Percentiles rank a stretch among this genome's conserved stretches.
Conservation (phyloP, 768 basidiomycete species). For the Podaxis sp. region DNA sequence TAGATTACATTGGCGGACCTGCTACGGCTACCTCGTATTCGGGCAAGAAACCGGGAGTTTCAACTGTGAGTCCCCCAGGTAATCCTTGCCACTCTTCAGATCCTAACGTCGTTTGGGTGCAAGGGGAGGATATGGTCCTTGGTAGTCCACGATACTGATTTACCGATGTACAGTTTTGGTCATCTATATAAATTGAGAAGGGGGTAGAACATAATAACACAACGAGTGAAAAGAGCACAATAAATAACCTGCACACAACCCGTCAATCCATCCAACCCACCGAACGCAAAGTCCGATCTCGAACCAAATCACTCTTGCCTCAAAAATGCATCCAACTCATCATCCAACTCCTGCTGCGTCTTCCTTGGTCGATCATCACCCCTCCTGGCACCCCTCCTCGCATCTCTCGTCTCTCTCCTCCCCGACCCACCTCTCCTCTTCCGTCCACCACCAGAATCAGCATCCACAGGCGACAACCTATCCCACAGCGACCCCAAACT, state of each 20-base stretch:
- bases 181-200: neutral
- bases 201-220: neutral
- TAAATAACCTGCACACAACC: neutral
- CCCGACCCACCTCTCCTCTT: conserved; percentile 19
- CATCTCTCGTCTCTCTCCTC: conserved; percentile 18
- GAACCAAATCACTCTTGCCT: conserved; percentile 22
- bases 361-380: conserved; percentile 40
- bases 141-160: no score
- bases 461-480: conserved; percentile 1
- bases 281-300: neutral
- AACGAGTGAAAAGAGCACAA: neutral
- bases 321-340: conserved; percentile 77
- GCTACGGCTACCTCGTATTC: no score
- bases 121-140: no score
- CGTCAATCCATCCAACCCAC: neutral
- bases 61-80: no score
- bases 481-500: conserved; percentile 8
- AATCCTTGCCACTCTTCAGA: no score
- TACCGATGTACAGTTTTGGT: no score
- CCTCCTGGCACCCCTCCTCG: conserved; percentile 20
- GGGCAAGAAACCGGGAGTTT: no score
- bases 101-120: no score
- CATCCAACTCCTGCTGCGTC: conserved; percentile 76
- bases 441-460: conserved; percentile 12
- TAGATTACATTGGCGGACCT: no score